A percentile compares a stretch with the other conserved stretches of the same genome.
These are phyloP conservation scores for Byssoonygena ceratinophila DNA, from an alignment of 2,329 filamentous ascomycete genomes.

Conservation along the genomic window DNA sequence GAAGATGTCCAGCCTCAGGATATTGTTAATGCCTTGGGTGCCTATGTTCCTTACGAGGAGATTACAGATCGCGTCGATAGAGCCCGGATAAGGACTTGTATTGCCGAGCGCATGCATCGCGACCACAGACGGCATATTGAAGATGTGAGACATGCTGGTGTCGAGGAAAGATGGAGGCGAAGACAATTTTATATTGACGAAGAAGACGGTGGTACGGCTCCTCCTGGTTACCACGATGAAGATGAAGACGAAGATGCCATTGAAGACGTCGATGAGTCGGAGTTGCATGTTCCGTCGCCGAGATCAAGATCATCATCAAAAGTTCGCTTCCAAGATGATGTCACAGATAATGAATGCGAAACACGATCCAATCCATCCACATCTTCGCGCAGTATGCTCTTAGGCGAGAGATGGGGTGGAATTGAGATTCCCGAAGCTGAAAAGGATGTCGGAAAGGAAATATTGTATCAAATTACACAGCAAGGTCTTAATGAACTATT, in stretches of 20 bases:
- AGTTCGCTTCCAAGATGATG: constrained; percentile 63
- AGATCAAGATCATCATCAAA: constrained; percentile 67
- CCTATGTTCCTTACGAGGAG: constrained; percentile 33
- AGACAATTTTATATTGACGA: constrained; percentile 75
- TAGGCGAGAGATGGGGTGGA: constrained; percentile 61
- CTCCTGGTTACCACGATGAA: constrained; percentile 48
- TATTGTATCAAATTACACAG: constrained; percentile 83
- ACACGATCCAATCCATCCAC: constrained; percentile 60
- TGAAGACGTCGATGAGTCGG: constrained; percentile 22
- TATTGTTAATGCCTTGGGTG: constrained; percentile 34
- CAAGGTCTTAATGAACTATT: constrained; percentile 89
- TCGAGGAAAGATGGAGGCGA: constrained; percentile 64
- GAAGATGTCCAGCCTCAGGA: constrained; percentile 33
- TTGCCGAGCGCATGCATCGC: constrained; percentile 28
- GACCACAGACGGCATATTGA: constrained; percentile 31
- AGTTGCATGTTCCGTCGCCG: constrained; percentile 35
- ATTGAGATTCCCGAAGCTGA: constrained; percentile 72
- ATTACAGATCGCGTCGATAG: constrained; percentile 35
- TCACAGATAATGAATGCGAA: constrained; percentile 56
- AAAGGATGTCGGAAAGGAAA: constrained; percentile 72
- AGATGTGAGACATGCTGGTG: constrained; percentile 31
- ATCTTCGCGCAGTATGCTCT: constrained; percentile 58
- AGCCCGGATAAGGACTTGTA: constrained; percentile 31
- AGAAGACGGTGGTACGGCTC: constrained; percentile 63
- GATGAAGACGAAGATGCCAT: constrained; percentile 44